Conservation (phyloP, 2,329 filamentous ascomycete species). For the Chrysosporium queenslandicum region DNA sequence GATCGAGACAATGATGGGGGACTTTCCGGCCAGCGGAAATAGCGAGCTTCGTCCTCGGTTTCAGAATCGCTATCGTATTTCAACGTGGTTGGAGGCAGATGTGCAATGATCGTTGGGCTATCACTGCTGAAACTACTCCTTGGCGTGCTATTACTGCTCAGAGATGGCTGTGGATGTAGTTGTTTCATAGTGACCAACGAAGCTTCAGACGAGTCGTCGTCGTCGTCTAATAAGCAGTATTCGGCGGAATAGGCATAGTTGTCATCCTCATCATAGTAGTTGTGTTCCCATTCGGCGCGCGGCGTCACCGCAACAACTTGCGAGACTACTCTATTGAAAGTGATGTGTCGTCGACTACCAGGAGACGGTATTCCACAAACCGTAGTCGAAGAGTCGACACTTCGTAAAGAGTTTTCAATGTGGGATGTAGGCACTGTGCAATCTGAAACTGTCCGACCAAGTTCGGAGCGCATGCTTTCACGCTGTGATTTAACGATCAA, state of each 20-base stretch:
- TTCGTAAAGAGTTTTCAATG: slow-evolving; percentile 46
- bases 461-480: slow-evolving; percentile 31
- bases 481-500: slow-evolving; percentile 73
- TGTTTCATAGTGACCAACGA: slow-evolving; percentile 74
- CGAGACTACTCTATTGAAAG: slow-evolving; percentile 91
- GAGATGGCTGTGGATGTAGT: slow-evolving; percentile 43
- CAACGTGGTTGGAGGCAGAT: slow-evolving; percentile 73
- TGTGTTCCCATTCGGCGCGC: slow-evolving; percentile 31
- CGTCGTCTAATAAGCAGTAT: slow-evolving; percentile 40
- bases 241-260: slow-evolving; percentile 29
- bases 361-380: slow-evolving; percentile 63
- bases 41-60: background rate
- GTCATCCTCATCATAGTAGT: slow-evolving; percentile 31
- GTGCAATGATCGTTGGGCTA: slow-evolving; percentile 71
- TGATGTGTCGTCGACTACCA: slow-evolving; percentile 67
- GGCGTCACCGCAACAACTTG: slow-evolving; percentile 90
- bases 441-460: slow-evolving; percentile 43
- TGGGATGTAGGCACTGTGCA: slow-evolving; percentile 59
- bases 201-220: slow-evolving; percentile 60
- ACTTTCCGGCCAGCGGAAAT: background rate
- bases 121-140: slow-evolving; percentile 50
- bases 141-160: slow-evolving; percentile 44
- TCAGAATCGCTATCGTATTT: slow-evolving; percentile 48
- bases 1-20: slow-evolving; percentile 8
- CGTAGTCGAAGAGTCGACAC: slow-evolving; percentile 41